Base-by-base conservation (phyloP, 495 filamentous ascomycete species). In the Barbatosphaeria neglecta region DNA sequence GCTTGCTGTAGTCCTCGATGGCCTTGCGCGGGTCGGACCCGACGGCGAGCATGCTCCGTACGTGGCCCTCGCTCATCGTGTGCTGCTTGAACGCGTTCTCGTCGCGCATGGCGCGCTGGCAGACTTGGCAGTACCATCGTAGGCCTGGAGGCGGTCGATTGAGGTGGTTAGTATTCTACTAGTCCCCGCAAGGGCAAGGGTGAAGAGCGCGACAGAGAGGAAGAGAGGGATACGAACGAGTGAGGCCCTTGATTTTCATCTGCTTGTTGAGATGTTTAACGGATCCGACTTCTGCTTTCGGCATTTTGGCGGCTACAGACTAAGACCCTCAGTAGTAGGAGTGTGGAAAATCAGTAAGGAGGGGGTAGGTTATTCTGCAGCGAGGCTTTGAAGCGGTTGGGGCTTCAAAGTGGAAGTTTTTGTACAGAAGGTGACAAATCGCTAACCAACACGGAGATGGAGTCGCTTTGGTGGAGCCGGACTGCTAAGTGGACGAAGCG, bases 241-340 rank as follows among this genome's bases (percentile, higher is more conserved):
- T 35, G 2, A 95, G 72, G 35, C 90, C 90, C 67, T 89, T 90
- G 52, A 81, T 70, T 61, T 96, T 96, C 64, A 95, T 77, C 62
- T 87, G 83, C 66, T 97, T 97, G 64, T 73, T 76, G 41, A 97
- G 74, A 51, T 86, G 75, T 58, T 97, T 97, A 4, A 80, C 86
- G 23, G 78, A 81, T 20, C 92, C 93, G 18, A 86, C 80, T 71
- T 97, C 92, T 49, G 93, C 93, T 67, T 82, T 82, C 45, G 84
- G 84, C 93, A 97, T 98, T n/a, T 56, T 84, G 69, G 45, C 45
- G 46, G 24, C 40, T 41, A n/a, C n/a, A n/a, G n/a, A n/a, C n/a
- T n/a, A n/a, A n/a, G n/a, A n/a, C n/a, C n/a, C n/a, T n/a, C n/a
- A n/a, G n/a, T n/a, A n/a, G n/a, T n/a, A n/a, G n/a, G n/a, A n/a